Conservation (phyloP, 1,284 basidiomycete species). For the Anthracocystis panici-leucophaei region DNA sequence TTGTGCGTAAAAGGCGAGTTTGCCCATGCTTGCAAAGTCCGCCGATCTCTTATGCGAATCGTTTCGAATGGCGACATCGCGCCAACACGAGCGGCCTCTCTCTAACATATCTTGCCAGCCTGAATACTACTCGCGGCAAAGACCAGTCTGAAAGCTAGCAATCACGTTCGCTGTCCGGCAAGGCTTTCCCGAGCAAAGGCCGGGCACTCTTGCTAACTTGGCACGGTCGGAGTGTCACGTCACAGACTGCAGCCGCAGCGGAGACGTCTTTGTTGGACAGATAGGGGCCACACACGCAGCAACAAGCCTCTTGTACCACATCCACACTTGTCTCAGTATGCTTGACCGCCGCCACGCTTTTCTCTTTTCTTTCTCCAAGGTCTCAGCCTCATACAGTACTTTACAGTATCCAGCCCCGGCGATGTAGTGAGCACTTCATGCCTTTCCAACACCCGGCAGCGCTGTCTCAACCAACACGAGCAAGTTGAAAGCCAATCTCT, state of each 20-base stretch:
- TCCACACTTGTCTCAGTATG: neutral
- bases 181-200: too few relatives aligned
- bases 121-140: too few relatives aligned
- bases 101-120: too few relatives aligned
- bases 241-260: neutral
- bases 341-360: neutral
- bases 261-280: neutral
- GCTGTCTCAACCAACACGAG: neutral
- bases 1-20: too few relatives aligned
- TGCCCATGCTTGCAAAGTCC: neutral
- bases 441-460: neutral
- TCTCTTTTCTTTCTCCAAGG: neutral
- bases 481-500: neutral
- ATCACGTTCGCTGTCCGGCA: too few relatives aligned
- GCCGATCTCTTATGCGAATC: neutral
- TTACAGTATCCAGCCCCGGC: neutral
- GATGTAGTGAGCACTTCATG: neutral
- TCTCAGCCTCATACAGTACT: conserved; percentile 9
- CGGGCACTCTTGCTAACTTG: neutral
- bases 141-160: too few relatives aligned
- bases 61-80: too few relatives aligned
- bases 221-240: neutral
- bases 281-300: conserved; percentile 4
- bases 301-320: neutral
- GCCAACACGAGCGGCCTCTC: too few relatives aligned